Evolutionary conservation across 768 basidiomycete species (phyloP).

Genomic region (Zangia roseola): DNA sequence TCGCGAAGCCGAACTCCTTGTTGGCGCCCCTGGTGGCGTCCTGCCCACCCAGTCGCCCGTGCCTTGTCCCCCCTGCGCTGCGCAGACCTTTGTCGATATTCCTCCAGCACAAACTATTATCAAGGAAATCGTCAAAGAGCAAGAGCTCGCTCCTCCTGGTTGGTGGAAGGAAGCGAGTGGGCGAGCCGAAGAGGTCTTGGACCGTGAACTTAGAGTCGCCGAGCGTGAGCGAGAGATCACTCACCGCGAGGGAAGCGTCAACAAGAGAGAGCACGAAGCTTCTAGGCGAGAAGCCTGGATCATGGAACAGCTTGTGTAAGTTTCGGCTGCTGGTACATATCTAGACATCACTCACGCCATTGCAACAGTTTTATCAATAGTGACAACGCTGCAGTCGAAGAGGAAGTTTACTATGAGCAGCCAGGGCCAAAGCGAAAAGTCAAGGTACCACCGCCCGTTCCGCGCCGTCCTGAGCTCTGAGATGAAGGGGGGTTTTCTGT

Average conservation of each 20-base stretch:
- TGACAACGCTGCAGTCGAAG: constrained; percentile 66
- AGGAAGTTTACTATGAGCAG: constrained; percentile 80
- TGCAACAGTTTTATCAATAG: constrained; percentile 63
- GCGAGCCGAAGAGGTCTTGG: constrained; percentile 78
- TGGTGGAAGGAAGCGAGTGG: constrained; percentile 69
- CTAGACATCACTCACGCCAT: constrained; percentile 5
- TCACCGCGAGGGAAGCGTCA: constrained; percentile 81
- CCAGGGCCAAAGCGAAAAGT: constrained; percentile 67
- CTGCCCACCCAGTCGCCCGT: constrained; percentile 52
- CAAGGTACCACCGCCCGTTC: constrained; percentile 85
- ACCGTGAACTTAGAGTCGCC: constrained; percentile 81
- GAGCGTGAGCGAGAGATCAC: constrained; percentile 86
- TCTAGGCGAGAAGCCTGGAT: constrained; percentile 87
- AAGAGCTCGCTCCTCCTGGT: constrained; percentile 74
- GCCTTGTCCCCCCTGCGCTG: constrained; percentile 57
- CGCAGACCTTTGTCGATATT: constrained; percentile 55
- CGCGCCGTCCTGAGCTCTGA: constrained; percentile 91
- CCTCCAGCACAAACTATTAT: constrained; percentile 75
- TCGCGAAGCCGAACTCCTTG: constrained; percentile 82
- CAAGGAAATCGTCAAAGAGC: constrained; percentile 85
- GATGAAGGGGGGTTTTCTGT: constrained; percentile 77
- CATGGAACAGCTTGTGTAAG: constrained; percentile 90
- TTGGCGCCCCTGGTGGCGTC: constrained; percentile 81
- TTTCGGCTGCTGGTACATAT: constrained; percentile 2
- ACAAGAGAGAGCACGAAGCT: constrained; percentile 84